phyloP scores from a whole-genome alignment of 345 rosid species.

The Populus tremula region DNA sequence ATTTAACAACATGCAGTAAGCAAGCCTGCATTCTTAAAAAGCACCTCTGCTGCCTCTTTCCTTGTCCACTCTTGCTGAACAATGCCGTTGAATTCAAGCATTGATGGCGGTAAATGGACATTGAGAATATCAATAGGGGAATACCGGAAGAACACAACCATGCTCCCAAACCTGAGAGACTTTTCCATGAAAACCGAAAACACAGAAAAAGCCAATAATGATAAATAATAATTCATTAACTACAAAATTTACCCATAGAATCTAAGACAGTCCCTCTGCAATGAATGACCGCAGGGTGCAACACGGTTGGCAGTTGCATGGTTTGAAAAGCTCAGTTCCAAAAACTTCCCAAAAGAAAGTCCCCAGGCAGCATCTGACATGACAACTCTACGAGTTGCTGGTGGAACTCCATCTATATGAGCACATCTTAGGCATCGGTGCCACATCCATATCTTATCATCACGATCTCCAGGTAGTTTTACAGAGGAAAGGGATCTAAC shows the following conservation, averaged over 20 bases:
- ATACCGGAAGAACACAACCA: constrained; percentile 96
- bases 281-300: constrained; percentile 96
- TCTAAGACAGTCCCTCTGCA: constrained; percentile 96
- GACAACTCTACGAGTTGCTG: constrained; percentile 86
- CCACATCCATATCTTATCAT: constrained; percentile 99
- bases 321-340: constrained; percentile 96
- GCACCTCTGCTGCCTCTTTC: constrained; percentile 79
- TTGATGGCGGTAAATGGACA: constrained; percentile 69
- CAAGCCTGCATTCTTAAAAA: constrained; percentile 6
- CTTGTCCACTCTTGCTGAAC: constrained; percentile 71
- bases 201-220: neutral
- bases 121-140: constrained; percentile 87
- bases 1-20: neutral
- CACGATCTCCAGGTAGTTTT: constrained; percentile 82
- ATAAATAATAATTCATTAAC: constrained; percentile 1
- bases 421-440: constrained; percentile 93
- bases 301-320: constrained; percentile 97
- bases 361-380: constrained; percentile 99
- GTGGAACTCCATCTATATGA: constrained; percentile 84
- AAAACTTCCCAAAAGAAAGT: constrained; percentile 93
- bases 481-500: constrained; percentile 62
- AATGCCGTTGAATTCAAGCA: constrained; percentile 62
- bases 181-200: constrained; percentile 16
- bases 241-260: constrained; percentile 72
- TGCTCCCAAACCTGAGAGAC: constrained; percentile 71